A percentile compares a stretch with the other conserved stretches of the same genome.
phyloP scores from a whole-genome alignment of 2,329 filamentous ascomycete genomes.

The Penicillium sp. region DNA sequence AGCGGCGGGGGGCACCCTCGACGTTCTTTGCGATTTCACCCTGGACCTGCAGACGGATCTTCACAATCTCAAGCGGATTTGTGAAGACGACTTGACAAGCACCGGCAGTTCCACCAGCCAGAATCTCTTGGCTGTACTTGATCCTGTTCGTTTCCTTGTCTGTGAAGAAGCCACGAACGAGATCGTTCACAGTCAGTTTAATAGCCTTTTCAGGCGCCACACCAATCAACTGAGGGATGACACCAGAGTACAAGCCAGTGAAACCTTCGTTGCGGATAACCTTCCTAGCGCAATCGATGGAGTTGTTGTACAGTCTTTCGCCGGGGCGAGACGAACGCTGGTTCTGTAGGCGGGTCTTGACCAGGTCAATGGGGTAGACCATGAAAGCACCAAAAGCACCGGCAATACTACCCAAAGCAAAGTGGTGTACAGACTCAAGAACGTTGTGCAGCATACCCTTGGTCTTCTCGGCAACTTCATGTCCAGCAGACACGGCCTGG shows the following conservation, averaged over 20 bases:
- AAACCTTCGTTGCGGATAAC: conserved; percentile 88
- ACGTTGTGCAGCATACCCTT: conserved; percentile 54
- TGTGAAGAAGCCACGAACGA: conserved; percentile 68
- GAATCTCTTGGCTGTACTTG: conserved; percentile 59
- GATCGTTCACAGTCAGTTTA: conserved; percentile 95
- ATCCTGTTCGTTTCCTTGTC: conserved; percentile 68
- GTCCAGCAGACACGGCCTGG: conserved; percentile 38
- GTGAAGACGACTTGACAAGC: conserved; percentile 97
- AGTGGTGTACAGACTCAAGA: conserved; percentile 78
- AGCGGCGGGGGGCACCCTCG: conserved; percentile 73
- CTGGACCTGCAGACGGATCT: conserved; percentile 95
- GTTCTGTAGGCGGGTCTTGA: conserved; percentile 98
- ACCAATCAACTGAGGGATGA: conserved; percentile 87
- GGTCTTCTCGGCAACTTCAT: conserved; percentile 49
- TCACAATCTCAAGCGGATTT: conserved; percentile 97
- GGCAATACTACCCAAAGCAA: conserved; percentile 75
- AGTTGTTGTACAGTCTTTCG: conserved; percentile 91
- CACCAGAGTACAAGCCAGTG: conserved; percentile 82
- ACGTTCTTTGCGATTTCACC: conserved; percentile 86
- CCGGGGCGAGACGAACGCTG: conserved; percentile 76
- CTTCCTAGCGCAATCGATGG: conserved; percentile 86
- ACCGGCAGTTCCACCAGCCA: conserved; percentile 83
- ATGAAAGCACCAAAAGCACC: conserved; percentile 98
- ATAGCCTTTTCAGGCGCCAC: conserved; percentile 99
- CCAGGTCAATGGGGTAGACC: conserved; percentile 97